Evolutionary conservation across 2,329 filamentous ascomycete genomes (phyloP), one percentile per base, ranked within the genome.

Genomic region (Aspergillus nomiae): DNA sequence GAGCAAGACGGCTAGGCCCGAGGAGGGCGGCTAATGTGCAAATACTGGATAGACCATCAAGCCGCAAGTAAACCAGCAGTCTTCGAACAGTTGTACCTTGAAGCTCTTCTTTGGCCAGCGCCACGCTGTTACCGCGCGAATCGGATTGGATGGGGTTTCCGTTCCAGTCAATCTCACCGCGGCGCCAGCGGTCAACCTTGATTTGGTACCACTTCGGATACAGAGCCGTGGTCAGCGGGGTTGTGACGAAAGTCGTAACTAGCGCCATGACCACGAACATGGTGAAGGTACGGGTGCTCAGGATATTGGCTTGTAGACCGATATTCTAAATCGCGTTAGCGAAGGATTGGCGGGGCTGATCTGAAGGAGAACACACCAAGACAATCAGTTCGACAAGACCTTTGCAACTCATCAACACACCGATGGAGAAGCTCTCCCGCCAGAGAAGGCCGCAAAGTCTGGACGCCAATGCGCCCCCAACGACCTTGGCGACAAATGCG

Each of bases 221-320:
- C 8, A 96, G 81, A 58, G 81, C 83, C 14, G 86, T 84, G 1
- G 90, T 91, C 46, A 96, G 78, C 0, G 93, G 93, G 0, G 93
- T 94, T 0, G 93, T 96, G 0, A 88, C 79, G 62, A 97, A 92
- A 0, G 93, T 97, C 0, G 92, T 96, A 36, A 96, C 83, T 2
- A 96, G 82, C 10, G 93, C 93, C 93, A 97, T 97, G 72, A 97
- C 91, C 26, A 97, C 92, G 69, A 97, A 96, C 60, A 97, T 96
- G 58, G 93, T 96, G 71, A 97, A 97, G 0, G 92, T 96, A 19
- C 91, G 84, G 0, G 84, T 85, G 63, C 90, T 94, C 21, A 97
- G 82, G 64, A 96, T 96, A 41, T 87, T 88, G 24, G 93, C 92
- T 80, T 94, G 89, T 2, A 94, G 83, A 51, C 93, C 92, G 69